phyloP scores from a whole-genome alignment of 1,284 basidiomycete species.

The Vanrija pseudolonga region DNA sequence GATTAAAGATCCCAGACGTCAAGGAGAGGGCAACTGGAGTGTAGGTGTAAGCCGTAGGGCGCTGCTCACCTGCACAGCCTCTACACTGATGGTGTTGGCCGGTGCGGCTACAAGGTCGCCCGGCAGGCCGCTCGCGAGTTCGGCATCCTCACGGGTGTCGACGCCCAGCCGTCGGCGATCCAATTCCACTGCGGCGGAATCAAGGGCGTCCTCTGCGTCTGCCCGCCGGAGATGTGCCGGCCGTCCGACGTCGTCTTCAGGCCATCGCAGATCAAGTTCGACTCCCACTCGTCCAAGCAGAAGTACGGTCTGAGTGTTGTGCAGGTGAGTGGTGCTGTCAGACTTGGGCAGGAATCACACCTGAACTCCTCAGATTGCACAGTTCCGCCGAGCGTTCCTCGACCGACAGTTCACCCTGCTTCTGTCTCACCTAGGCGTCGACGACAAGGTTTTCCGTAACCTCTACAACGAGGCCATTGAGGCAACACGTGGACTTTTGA shows the following conservation, averaged over 20 bases:
- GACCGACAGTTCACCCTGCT: constrained; percentile 29
- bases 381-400: constrained; percentile 22
- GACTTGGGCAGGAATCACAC: not conserved
- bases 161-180: constrained; percentile 24
- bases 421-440: constrained; percentile 22
- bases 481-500: constrained; percentile 9
- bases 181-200: constrained; percentile 30
- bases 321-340: constrained; percentile 4
- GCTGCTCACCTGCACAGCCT: not conserved
- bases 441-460: constrained; percentile 9
- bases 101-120: constrained; percentile 18
- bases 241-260: constrained; percentile 17
- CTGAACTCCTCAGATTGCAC: constrained; percentile 15
- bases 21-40: not conserved
- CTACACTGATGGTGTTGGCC: constrained; percentile 31
- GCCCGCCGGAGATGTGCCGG: constrained; percentile 14
- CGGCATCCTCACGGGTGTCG: constrained; percentile 8
- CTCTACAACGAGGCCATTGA: constrained; percentile 15
- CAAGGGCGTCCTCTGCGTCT: constrained; percentile 28
- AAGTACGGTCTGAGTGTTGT: constrained; percentile 17
- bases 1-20: constrained; percentile 12
- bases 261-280: constrained; percentile 25
- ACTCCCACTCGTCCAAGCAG: constrained; percentile 13
- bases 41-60: not conserved
- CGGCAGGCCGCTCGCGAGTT: constrained; percentile 18